Base-by-base conservation (phyloP, 2,329 filamentous ascomycete species). In the Fusarium compactum region DNA sequence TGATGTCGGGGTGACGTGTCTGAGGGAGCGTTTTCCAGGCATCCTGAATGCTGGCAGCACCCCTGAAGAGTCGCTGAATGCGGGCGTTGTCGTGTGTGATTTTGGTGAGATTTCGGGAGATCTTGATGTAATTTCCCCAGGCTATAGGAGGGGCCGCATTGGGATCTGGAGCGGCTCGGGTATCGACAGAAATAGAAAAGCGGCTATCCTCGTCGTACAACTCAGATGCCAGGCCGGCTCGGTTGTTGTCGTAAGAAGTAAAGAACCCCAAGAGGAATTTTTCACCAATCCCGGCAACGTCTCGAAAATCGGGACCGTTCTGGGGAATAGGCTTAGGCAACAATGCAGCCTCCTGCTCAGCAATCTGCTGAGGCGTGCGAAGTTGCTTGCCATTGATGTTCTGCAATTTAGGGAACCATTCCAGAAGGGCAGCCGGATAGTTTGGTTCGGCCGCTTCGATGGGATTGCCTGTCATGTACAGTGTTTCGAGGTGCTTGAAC, bases 381-480 rank as follows among this genome's bases (percentile, higher is more conserved):
- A 97, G 88, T 76, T 91, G 88, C 8, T 88, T 83, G 58, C 90
- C 89, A 78, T 97, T 97, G 71, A 98, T 83, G 64, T 90, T 87
- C 74, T 90, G 89, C 18, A 98, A 86, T 63, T 89, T 91, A 1
- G 94, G 95, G 76, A 93, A 98, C 91, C 94, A 97, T 43, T 89
- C 88, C 30, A 93, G 83, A 61, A 98, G 83, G 51, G 93, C 91
- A 18, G 86, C 82, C 62, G 88, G 86, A 78, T 91, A 92, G 64
- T 87, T 85, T 11, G 90, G 86, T 25, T 85, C 81, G 58, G 85
- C 81, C 2, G 81, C 78, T 70, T 90, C 89, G 64, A 97, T 88
- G 0, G 94, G 93, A 72, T 97, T 97, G 54, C 89, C 90, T 12
- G 87, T 86, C 67, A 97, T 83, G 65, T 97, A 89, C 4, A 99